These are phyloP conservation scores for Amylostereum areolatum DNA, from an alignment of 1,284 basidiomycete genomes.

Conservation along the genomic window DNA sequence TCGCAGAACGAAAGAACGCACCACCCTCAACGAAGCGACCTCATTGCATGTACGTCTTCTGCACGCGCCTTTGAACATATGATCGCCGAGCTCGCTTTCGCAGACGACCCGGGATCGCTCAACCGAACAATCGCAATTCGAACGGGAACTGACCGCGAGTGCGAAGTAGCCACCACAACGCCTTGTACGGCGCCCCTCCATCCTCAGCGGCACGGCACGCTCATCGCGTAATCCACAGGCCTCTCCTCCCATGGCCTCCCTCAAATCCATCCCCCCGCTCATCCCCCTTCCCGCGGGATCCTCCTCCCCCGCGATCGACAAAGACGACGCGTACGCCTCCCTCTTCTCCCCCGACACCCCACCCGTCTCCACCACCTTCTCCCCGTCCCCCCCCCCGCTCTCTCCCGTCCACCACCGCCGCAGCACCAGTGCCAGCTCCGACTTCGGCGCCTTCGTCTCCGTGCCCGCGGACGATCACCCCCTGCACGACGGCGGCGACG, in stretches of 20 bases:
- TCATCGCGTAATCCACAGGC: too few relatives aligned
- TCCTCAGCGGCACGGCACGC: too few relatives aligned
- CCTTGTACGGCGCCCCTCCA: too few relatives aligned
- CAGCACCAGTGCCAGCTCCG: slow-evolving; percentile 35
- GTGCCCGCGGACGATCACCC: slow-evolving; percentile 57
- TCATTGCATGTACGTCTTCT: too few relatives aligned
- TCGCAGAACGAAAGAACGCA: too few relatives aligned
- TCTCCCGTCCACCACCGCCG: slow-evolving; percentile 4
- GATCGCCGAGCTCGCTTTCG: too few relatives aligned
- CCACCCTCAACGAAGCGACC: too few relatives aligned
- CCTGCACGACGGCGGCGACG: slow-evolving; percentile 27
- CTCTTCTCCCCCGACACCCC: slow-evolving; percentile 31
- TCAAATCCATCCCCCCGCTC: slow-evolving; percentile 7
- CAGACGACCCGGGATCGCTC: too few relatives aligned
- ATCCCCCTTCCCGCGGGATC: slow-evolving; percentile 7
- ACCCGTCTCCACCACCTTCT: slow-evolving; percentile 27
- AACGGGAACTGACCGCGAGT: too few relatives aligned
- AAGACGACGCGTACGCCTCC: slow-evolving; percentile 9
- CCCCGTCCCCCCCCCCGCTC: slow-evolving; percentile 1
- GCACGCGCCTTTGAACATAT: too few relatives aligned
- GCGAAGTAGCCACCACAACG: too few relatives aligned
- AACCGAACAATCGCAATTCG: too few relatives aligned
- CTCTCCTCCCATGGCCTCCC: background rate
- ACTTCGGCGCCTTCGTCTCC: slow-evolving; percentile 66
- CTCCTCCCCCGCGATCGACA: slow-evolving; percentile 13